Percentiles rank a stretch among this genome's conserved stretches.
Conservation (phyloP, 129 eudicot genomes). For the Gnaphalium uliginosum region DNA sequence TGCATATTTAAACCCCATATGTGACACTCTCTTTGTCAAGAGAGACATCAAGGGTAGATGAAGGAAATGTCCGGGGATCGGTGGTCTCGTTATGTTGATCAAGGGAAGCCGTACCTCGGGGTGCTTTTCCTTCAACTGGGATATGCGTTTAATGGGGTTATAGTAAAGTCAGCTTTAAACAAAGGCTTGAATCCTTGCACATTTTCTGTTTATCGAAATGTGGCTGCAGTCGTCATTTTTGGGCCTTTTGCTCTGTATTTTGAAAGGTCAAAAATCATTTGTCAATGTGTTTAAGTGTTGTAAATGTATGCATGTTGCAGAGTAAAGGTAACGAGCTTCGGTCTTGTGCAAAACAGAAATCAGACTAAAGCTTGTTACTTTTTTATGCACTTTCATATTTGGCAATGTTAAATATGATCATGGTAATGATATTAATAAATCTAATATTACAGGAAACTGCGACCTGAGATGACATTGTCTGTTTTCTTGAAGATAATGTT, state of each 20-base stretch:
- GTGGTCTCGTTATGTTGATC: constrained; percentile 21
- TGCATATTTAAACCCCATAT: constrained; percentile 14
- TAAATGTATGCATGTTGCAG: background rate
- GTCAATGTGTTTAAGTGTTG: background rate
- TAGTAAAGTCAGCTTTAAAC: constrained; percentile 68
- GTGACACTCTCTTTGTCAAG: constrained; percentile 9
- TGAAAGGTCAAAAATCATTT: constrained; percentile 49
- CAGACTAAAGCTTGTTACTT: background rate
- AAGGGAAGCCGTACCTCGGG: constrained; percentile 52
- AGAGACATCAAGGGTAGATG: constrained; percentile 19
- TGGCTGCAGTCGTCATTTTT: constrained; percentile 53
- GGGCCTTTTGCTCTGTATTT: constrained; percentile 68
- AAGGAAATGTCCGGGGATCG: constrained; percentile 27
- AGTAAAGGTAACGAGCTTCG: background rate
- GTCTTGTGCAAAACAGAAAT: background rate
- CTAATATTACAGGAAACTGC: constrained; percentile 44
- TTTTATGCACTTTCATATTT: background rate
- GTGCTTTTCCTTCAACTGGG: constrained; percentile 70
- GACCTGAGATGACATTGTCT: constrained; percentile 62
- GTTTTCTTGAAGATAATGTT: constrained; percentile 53
- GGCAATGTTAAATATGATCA: background rate
- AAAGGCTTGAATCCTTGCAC: constrained; percentile 71
- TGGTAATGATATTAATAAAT: background rate
- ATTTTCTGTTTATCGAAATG: constrained; percentile 68
- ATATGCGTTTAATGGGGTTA: constrained; percentile 56